Evolutionary conservation across 768 basidiomycete species (phyloP), one percentile per base, ranked within the genome.

Genomic region (Termitomyces heimii): DNA sequence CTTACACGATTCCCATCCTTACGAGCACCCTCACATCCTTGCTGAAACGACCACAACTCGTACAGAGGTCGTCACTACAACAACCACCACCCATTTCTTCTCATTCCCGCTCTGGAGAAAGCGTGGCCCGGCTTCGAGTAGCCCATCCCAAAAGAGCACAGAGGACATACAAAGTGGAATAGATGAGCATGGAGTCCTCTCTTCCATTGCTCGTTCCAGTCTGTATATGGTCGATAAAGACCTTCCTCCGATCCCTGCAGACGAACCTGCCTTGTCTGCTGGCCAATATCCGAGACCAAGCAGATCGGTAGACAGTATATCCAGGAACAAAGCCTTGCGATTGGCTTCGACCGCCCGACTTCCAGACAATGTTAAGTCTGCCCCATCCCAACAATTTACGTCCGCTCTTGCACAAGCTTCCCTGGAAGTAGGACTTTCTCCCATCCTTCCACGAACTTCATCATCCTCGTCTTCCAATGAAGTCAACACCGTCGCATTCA

Each of bases 71-170:
- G 71, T 76, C n/a, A 75, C 77, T 9, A 75, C 76, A 8, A 78
- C 80, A 29, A 77, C 78, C 13, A 73, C 80, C 13, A 78, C 82
- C 24, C 83, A 83, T 69, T 83, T 88, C 70, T 83, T 89, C 69
- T 84, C 86, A 24, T 69, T 85, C 26, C 83, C 86, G 16, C 75
- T 78, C 59, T 87, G 85, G 86, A 80, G 75, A 64, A 85, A 80
- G 62, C 84, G 80, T 58, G 72, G 70, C 29, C 65, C 71, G 47
- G 61, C 67, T 22, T 65, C 73, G 24, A 65, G 61, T 22, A 62
- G 63, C 31, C 60, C 71, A 35, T 61, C 70, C 9, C 73, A 63
- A 59, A 70, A 66, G 55, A 70, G 63, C 54, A 56, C 62, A 48
- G 65, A 69, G 48, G 26, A 43, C 6, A 22, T 53, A 26, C 68